Base-by-base conservation (phyloP, 192 early-diverging fungal species). In the Coemansia sp. region DNA sequence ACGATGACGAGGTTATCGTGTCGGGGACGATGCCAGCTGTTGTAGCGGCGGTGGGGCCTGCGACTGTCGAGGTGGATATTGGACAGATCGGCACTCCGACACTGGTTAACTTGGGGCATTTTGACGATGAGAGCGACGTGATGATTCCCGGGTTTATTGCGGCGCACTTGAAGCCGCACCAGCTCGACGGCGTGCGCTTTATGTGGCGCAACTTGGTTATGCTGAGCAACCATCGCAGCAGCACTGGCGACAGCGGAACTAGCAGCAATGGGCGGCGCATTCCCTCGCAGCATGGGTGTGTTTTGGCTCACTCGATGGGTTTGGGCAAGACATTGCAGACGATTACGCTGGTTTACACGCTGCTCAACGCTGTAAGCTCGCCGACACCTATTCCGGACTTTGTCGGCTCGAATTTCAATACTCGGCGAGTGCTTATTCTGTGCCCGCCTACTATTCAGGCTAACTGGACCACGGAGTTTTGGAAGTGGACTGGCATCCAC, bases 261-360 rank as follows among this genome's bases (percentile, higher is more conserved):
- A 58, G 5, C 2, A 39, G 52, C 31, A 43, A 55, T 31, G 48
- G 41, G 41, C 41, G 26, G 45, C 45, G 9, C 5, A 47, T 47
- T 14, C 14, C 45, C 2, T 9, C 33, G 48, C 74, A 84, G 60
- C 69, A 73, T 23, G 93, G 94, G 3, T 93, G 92, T 62, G 84
- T 94, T 12, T 73, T 96, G 36, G 91, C 91, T 0, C 94, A 94
- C 73, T 83, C 86, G 10, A 94, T 95, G 93, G 93, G 94, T 0
- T 77, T 96, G 21, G 93, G 92, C 57, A 93, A 94, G 73, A 94
- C 93, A 0, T 73, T 94, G 13, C 91, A 94, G 66, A 82, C 86
- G 10, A 86, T 96, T 62, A 66, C 86, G 0, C 88, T 94, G 43
- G 31, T 95, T 4, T 88, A 85, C 56, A 91, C 89, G 1, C 62